phyloP scores from a whole-genome alignment of 2,329 filamentous ascomycete genomes.

The Arachnopeziza araneosa region DNA sequence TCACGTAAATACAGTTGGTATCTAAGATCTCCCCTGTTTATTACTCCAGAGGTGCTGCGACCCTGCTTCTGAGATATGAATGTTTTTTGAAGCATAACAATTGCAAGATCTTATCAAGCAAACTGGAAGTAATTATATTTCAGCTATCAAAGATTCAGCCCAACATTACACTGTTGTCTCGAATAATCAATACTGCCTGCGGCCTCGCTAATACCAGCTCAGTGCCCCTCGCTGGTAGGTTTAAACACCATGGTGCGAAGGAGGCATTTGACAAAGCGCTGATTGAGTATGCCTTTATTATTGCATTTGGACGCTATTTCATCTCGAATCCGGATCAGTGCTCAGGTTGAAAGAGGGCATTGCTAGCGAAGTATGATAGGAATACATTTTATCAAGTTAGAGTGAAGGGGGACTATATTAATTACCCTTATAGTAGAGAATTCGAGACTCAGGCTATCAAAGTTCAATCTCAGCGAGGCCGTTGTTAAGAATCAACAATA shows the following conservation, averaged over 20 bases:
- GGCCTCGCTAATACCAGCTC: slow-evolving; percentile 20
- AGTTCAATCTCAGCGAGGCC: background rate
- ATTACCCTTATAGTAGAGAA: slow-evolving; percentile 23
- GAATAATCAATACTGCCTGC: background rate
- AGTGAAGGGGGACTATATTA: slow-evolving; percentile 28
- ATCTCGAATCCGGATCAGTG: slow-evolving; percentile 39
- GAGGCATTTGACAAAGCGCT: slow-evolving; percentile 32
- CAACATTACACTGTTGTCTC: background rate
- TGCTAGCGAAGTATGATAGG: slow-evolving; percentile 30
- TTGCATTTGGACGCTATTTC: slow-evolving; percentile 32
- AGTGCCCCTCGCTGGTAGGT: slow-evolving; percentile 17
- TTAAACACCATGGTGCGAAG: slow-evolving; percentile 25
- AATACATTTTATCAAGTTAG: slow-evolving; percentile 27
- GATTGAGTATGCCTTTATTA: slow-evolving; percentile 10
- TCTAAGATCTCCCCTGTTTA: too few relatives aligned
- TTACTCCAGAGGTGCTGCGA: too few relatives aligned
- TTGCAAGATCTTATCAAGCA: background rate
- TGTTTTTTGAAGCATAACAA: background rate
- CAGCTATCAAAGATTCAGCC: background rate
- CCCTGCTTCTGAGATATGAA: too few relatives aligned
- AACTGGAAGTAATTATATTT: background rate
- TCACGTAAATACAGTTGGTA: too few relatives aligned
- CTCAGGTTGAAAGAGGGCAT: slow-evolving; percentile 11
- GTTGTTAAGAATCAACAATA: background rate
- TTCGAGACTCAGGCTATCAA: slow-evolving; percentile 1